These are phyloP conservation scores for Melastoma malabathricum DNA, from an alignment of 345 rosid species.

Conservation along the genomic window DNA sequence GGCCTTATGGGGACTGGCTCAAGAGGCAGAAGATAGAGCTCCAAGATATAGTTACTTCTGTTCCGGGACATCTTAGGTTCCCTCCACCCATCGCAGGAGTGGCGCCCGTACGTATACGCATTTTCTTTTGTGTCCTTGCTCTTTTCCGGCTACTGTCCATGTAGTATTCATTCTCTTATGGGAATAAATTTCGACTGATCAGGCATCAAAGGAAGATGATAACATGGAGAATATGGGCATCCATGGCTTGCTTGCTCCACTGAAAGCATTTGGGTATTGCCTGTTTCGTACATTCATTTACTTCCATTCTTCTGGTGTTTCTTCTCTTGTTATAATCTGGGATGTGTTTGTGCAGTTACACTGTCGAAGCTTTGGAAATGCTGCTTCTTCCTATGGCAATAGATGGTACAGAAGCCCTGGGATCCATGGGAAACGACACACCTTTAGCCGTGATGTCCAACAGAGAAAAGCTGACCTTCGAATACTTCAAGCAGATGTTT, in stretches of 20 bases:
- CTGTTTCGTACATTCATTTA: background rate
- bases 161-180: slow-evolving; percentile 5
- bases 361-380: slow-evolving; percentile 97
- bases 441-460: slow-evolving; percentile 96
- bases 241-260: slow-evolving; percentile 75
- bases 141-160: too few relatives aligned
- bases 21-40: slow-evolving; percentile 78
- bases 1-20: slow-evolving; percentile 96
- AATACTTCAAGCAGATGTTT: slow-evolving; percentile 99
- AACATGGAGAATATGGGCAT: slow-evolving; percentile 82
- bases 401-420: slow-evolving; percentile 96
- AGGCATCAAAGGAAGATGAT: slow-evolving; percentile 68
- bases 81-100: slow-evolving; percentile 65
- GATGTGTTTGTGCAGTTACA: slow-evolving; percentile 45
- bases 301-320: background rate
- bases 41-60: slow-evolving; percentile 54
- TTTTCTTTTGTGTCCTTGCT: too few relatives aligned
- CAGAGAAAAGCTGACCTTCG: slow-evolving; percentile 77
- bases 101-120: slow-evolving; percentile 40
- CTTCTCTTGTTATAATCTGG: slow-evolving; percentile 1
- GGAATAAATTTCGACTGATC: background rate
- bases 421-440: slow-evolving; percentile 99
- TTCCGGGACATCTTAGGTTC: slow-evolving; percentile 40
- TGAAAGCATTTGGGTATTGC: slow-evolving; percentile 93
- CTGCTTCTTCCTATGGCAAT: slow-evolving; percentile 97